These are phyloP conservation scores for Trichophyton schoenleinii DNA, from an alignment of 2,329 filamentous ascomycete genomes.

Conservation along the genomic window DNA sequence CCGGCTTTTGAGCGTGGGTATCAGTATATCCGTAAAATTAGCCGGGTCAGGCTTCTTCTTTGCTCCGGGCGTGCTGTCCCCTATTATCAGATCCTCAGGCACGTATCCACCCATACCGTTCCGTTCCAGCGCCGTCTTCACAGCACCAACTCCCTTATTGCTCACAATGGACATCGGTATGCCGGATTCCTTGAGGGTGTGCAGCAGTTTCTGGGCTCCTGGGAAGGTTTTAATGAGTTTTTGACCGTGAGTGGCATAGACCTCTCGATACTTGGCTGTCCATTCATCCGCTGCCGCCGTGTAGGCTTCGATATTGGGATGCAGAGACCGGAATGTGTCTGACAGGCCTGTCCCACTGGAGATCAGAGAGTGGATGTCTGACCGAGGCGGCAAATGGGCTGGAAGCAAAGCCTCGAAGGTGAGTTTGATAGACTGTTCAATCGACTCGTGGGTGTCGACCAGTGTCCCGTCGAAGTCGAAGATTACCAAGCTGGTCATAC, in stretches of 20 bases:
- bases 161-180: conserved; percentile 8
- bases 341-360: conserved; percentile 7
- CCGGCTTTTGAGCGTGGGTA: conserved; percentile 6
- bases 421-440: conserved; percentile 9
- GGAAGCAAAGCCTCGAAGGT: conserved; percentile 9
- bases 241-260: conserved; percentile 8
- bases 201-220: conserved; percentile 2
- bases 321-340: conserved; percentile 9
- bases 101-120: conserved; percentile 6
- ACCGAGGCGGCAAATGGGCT: conserved; percentile 4
- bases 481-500: conserved; percentile 7
- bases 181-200: background rate
- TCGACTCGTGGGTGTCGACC: conserved; percentile 11
- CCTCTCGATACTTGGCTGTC: conserved; percentile 9
- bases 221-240: conserved; percentile 9
- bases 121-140: conserved; percentile 6
- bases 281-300: conserved; percentile 2
- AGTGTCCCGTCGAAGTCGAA: conserved; percentile 11
- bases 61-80: conserved; percentile 9
- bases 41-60: conserved; percentile 7
- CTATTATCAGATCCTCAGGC: conserved; percentile 7
- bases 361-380: conserved; percentile 9
- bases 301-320: background rate
- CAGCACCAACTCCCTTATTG: conserved; percentile 10
- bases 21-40: conserved; percentile 8